Conservation (phyloP, 2,329 filamentous ascomycete species). For the Tolypocladium pustulatum region DNA sequence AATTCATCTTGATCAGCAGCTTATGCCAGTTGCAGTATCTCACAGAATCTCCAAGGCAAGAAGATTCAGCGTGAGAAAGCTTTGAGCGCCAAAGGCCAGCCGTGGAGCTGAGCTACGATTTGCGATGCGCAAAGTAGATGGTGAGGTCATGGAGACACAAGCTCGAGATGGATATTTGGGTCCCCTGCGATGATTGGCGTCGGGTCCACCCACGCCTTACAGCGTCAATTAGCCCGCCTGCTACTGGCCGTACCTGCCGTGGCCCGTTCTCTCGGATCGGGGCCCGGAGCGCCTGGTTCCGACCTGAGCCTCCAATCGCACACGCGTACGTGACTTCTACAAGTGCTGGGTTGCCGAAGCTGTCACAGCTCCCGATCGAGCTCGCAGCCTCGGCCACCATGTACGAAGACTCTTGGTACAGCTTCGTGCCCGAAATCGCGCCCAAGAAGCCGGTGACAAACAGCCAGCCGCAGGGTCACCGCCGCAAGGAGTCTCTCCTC, state of each 20-base stretch:
- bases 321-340: conserved; percentile 18
- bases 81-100: background rate
- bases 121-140: background rate
- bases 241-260: background rate
- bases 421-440: conserved; percentile 55
- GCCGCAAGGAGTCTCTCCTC: conserved; percentile 59
- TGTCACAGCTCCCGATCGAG: conserved; percentile 1
- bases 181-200: background rate
- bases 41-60: background rate
- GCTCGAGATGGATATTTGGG: background rate
- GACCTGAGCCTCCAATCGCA: conserved; percentile 13
- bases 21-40: background rate
- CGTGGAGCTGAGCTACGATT: background rate
- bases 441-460: conserved; percentile 37
- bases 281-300: conserved; percentile 17
- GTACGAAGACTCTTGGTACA: conserved; percentile 83
- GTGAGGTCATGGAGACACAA: background rate
- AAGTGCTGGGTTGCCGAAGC: conserved; percentile 3
- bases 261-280: conserved; percentile 10
- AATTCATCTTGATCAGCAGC: conserved; percentile 16
- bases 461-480: conserved; percentile 40
- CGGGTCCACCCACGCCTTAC: background rate
- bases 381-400: conserved; percentile 31
- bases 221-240: background rate
- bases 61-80: background rate